Conservation (phyloP, 768 basidiomycete species). For the Paxillus involutus region DNA sequence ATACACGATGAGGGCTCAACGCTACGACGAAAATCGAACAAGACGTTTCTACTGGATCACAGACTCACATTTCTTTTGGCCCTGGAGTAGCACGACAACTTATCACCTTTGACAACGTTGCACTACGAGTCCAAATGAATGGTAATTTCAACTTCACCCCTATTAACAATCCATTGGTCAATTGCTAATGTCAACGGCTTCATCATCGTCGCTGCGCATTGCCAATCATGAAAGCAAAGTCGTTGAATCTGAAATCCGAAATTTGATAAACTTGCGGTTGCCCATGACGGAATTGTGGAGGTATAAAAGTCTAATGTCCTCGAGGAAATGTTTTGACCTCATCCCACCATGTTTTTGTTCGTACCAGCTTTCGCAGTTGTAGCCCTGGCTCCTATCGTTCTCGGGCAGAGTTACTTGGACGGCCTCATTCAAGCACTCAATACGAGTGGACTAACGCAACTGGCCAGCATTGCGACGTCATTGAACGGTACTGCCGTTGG, state of each 20-base stretch:
- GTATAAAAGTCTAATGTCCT: not conserved
- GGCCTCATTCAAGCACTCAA: slow-evolving; percentile 40
- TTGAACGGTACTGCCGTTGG: slow-evolving; percentile 48
- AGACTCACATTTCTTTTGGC: no score
- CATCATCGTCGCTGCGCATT: slow-evolving; percentile 19
- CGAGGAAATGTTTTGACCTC: not conserved
- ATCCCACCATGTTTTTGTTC: slow-evolving; percentile 19
- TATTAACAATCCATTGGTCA: no score
- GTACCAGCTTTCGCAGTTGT: slow-evolving; percentile 8
- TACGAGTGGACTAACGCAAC: slow-evolving; percentile 37
- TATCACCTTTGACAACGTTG: no score
- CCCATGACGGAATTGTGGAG: not conserved
- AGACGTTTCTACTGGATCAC: no score
- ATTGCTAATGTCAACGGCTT: no score
- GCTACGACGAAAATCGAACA: no score
- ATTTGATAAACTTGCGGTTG: not conserved
- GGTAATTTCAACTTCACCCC: no score
- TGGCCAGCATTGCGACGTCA: slow-evolving; percentile 38
- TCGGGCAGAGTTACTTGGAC: slow-evolving; percentile 32
- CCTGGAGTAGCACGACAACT: no score
- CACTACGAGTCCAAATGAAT: no score
- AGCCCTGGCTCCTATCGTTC: slow-evolving; percentile 25
- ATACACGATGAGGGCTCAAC: no score
- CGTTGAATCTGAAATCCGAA: not conserved
- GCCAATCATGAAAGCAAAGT: slow-evolving; percentile 21